Evolutionary conservation across 2,329 filamentous ascomycete species (phyloP), one percentile per base, ranked within the genome.

Genomic region (Fusarium zealandicum): DNA sequence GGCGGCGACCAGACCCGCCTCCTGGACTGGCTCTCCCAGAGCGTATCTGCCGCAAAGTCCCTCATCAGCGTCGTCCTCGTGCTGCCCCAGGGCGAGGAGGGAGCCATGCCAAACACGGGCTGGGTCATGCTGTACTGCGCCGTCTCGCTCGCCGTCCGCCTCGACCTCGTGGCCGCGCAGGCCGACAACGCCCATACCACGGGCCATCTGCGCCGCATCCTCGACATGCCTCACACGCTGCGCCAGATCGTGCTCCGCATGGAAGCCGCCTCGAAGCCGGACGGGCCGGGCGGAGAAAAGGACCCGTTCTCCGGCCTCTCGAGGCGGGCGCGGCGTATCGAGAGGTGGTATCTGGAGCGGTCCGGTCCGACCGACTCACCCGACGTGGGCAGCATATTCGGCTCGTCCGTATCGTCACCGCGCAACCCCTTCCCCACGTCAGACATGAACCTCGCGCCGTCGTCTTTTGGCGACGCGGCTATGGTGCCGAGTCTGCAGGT

Each of bases 41-140:
- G 68, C 33, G 68, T 71, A 17, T 65, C 65, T 0, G 70, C 69
- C 1, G 68, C 69, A 6, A 72, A 70, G 22, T 66, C 67, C 1
- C 63, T 72, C 1, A 65, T 71, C 0, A 69, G 63, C 14, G 56
- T 71, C 1, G 55, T 71, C 1, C 59, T 72, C 12, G 52, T 65
- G 1, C 59, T 72, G 1, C 66, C 70, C 1, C 54, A 58, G 12
- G 68, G 65, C 1, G 68, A 70, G 25, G 70, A 72, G 42, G 55
- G 59, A 1, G 50, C 54, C 1, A 62, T 73, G 30, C 63, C 69
- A 4, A 73, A 73, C 14, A 64, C 69, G 1, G 65, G 65, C 10
- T 73, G 70, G 71, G 64, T 72, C 27, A 69, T 67, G 53, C 31
- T 73, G 1, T 68, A 72, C 22, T 72, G 71, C 14, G 69, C 66